phyloP scores from a whole-genome alignment of 139 green algal genomes.

The Picochlorum sp. region DNA sequence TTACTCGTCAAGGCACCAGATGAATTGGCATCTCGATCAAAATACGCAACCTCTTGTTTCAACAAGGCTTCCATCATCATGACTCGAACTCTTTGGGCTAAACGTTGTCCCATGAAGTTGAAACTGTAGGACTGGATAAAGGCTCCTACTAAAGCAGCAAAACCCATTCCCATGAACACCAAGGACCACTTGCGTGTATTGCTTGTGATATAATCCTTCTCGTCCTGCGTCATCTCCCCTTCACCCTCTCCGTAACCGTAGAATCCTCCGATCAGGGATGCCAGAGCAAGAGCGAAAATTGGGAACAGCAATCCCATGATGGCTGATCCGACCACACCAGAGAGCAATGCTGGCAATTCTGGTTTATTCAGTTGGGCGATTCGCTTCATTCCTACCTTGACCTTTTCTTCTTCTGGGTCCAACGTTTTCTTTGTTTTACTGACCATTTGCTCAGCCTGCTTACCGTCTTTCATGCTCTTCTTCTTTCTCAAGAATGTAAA shows the following conservation, averaged over 20 bases:
- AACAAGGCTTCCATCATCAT: slow-evolving; percentile 56
- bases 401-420: background rate
- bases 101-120: slow-evolving; percentile 43
- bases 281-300: slow-evolving; percentile 50
- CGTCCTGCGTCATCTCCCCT: slow-evolving; percentile 17
- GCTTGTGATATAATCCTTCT: no score
- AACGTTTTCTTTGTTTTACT: background rate
- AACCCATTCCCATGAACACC: slow-evolving; percentile 57
- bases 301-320: slow-evolving; percentile 53
- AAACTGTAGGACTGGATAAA: slow-evolving; percentile 39
- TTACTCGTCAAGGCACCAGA: slow-evolving; percentile 45
- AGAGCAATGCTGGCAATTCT: slow-evolving; percentile 33
- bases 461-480: background rate
- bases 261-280: slow-evolving; percentile 38
- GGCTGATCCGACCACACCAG: slow-evolving; percentile 34
- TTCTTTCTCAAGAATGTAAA: background rate
- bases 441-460: background rate
- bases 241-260: slow-evolving; percentile 9
- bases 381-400: background rate
- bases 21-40: slow-evolving; percentile 42
- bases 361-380: slow-evolving; percentile 40
- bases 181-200: slow-evolving; percentile 36
- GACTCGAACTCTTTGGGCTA: slow-evolving; percentile 47
- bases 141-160: slow-evolving; percentile 27
- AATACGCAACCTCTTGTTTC: slow-evolving; percentile 49